A percentile compares a stretch with the other conserved stretches of the same genome.
Conservation (phyloP, 352 stramenopile genomes). For the Phytophthora nicotianae region DNA sequence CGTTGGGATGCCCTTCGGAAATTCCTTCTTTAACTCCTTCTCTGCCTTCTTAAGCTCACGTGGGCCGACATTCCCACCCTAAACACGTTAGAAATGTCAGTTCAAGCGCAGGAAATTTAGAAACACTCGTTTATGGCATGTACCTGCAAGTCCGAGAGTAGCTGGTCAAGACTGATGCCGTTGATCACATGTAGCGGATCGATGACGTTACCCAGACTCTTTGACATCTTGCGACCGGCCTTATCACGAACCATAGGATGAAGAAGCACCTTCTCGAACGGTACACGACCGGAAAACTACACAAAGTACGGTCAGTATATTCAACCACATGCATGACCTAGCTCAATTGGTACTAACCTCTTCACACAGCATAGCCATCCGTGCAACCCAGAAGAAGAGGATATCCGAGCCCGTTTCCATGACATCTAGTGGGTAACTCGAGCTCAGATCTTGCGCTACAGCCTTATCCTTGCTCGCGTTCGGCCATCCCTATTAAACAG, state of each 20-base stretch:
- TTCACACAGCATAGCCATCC: constrained; percentile 99
- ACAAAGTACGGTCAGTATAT: neutral
- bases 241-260: constrained; percentile 99
- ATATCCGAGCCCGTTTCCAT: constrained; percentile 97
- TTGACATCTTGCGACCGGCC: constrained; percentile 99
- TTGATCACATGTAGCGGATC: constrained; percentile 99
- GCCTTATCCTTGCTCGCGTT: constrained; percentile 66
- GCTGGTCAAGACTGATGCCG: constrained; percentile 93
- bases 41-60: constrained; percentile 97
- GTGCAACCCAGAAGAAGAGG: constrained; percentile 99
- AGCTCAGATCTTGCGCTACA: constrained; percentile 31
- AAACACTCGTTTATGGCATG: neutral
- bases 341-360: constrained; percentile 67
- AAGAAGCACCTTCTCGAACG: constrained; percentile 98
- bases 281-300: constrained; percentile 92
- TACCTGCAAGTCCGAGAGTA: constrained; percentile 93
- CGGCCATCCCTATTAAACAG: constrained; percentile 90
- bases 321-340: neutral
- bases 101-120: neutral
- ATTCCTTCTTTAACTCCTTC: constrained; percentile 96
- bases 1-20: constrained; percentile 98
- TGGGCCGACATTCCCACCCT: constrained; percentile 65
- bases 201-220: constrained; percentile 99
- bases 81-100: neutral
- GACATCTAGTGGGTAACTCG: constrained; percentile 68